Percentiles rank a stretch among this genome's conserved stretches.
Conservation (phyloP, 2,329 filamentous ascomycete genomes). For the Colletotrichum neosansevieriae region DNA sequence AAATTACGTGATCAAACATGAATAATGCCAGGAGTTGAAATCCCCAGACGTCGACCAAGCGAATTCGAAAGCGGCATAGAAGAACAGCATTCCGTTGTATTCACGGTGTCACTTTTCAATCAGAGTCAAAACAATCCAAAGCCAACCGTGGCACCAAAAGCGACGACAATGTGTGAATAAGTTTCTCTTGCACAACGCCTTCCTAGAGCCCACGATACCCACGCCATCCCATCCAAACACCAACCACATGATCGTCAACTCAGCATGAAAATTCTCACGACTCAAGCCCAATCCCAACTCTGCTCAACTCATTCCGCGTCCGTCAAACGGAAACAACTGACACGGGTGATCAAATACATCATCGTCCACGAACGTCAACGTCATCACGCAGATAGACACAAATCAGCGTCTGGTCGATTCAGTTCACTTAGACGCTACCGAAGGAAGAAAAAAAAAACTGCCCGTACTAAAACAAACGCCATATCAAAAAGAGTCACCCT, state of each 20-base stretch:
- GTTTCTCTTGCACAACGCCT: no score
- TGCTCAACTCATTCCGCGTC: no score
- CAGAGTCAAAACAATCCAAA: no score
- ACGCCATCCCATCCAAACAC: background rate
- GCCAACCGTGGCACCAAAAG: no score
- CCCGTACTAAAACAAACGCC: conserved; percentile 21
- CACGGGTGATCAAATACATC: background rate
- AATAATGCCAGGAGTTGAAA: no score
- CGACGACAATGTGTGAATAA: no score
- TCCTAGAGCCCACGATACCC: background rate
- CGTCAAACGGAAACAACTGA: background rate
- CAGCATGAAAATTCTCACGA: background rate
- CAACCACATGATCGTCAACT: background rate
- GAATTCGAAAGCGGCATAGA: no score
- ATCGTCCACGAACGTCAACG: background rate
- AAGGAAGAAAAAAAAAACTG: background rate
- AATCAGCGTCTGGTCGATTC: background rate
- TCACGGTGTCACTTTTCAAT: no score
- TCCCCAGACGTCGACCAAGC: no score
- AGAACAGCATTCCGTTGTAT: no score
- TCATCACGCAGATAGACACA: conserved; percentile 4
- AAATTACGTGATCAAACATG: no score
- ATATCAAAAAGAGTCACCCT: background rate
- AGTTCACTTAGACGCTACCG: background rate
- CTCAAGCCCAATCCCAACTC: background rate